These are phyloP conservation scores for Phlebiopsis flavidoalba DNA, from an alignment of 768 basidiomycete genomes.

Conservation along the genomic window DNA sequence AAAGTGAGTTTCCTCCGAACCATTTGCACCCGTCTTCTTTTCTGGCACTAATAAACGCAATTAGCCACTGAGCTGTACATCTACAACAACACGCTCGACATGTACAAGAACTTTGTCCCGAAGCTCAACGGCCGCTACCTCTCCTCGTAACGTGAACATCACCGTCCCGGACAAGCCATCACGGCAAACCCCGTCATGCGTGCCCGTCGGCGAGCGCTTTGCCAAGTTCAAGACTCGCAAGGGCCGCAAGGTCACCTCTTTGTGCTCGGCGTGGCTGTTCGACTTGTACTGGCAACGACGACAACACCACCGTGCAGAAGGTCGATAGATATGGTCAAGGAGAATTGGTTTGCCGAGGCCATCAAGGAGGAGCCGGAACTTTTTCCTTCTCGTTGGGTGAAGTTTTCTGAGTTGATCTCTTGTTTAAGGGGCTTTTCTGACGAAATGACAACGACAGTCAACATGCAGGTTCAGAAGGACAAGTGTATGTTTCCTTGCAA, in stretches of 20 bases:
- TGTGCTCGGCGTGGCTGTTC: conserved; percentile 62
- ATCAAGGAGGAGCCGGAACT: conserved; percentile 77
- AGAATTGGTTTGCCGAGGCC: conserved; percentile 75
- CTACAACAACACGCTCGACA: conserved; percentile 62
- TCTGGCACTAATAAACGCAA: conserved; percentile 26
- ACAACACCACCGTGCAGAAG: conserved; percentile 69
- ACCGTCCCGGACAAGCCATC: conserved; percentile 50
- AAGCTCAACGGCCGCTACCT: conserved; percentile 69
- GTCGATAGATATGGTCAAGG: conserved; percentile 75
- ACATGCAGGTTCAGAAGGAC: conserved; percentile 76
- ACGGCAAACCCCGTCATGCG: conserved; percentile 30
- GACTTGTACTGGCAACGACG: conserved; percentile 69
- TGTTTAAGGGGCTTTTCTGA: neutral
- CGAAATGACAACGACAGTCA: conserved; percentile 36
- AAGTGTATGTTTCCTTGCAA: conserved; percentile 30
- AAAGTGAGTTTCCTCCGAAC: conserved; percentile 41
- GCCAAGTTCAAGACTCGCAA: conserved; percentile 69
- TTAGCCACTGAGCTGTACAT: conserved; percentile 72
- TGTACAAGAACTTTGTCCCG: conserved; percentile 67
- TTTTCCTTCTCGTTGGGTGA: conserved; percentile 74
- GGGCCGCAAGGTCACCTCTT: conserved; percentile 74
- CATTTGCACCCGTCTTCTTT: conserved; percentile 7
- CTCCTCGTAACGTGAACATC: conserved; percentile 83
- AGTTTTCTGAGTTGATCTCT: conserved; percentile 11
- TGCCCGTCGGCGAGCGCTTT: conserved; percentile 52